These are phyloP conservation scores for Podospora pseudopauciseta DNA, from an alignment of 495 filamentous ascomycete species.

Conservation along the genomic window DNA sequence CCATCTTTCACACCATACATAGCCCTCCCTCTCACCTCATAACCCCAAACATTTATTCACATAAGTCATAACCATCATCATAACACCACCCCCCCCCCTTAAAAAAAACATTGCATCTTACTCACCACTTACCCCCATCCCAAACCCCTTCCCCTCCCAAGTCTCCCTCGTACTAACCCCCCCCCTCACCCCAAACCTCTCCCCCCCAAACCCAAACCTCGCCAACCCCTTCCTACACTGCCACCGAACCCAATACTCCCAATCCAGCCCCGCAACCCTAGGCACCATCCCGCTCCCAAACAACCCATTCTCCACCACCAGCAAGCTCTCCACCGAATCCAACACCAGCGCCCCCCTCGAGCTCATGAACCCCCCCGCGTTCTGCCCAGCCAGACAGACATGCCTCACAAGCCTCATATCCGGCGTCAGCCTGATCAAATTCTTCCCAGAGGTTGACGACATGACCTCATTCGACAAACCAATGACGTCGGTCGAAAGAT, in stretches of 20 bases:
- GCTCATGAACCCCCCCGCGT: background rate
- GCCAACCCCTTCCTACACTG: slow-evolving; percentile 11
- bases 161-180: background rate
- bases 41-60: no score
- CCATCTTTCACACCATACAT: background rate
- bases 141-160: background rate
- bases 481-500: slow-evolving; percentile 33
- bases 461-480: slow-evolving; percentile 16
- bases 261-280: slow-evolving; percentile 12
- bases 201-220: slow-evolving; percentile 12
- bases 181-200: background rate
- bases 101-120: background rate
- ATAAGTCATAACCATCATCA: background rate
- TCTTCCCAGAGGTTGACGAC: slow-evolving; percentile 10
- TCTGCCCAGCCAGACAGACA: slow-evolving; percentile 7
- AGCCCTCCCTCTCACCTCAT: background rate
- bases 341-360: background rate
- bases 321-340: slow-evolving; percentile 4
- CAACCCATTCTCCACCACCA: slow-evolving; percentile 13
- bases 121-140: background rate
- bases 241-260: slow-evolving; percentile 16
- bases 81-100: background rate
- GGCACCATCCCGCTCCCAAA: slow-evolving; percentile 15
- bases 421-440: slow-evolving; percentile 16
- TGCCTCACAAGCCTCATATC: slow-evolving; percentile 9